phyloP scores from a whole-genome alignment of 352 stramenopile genomes.

The Sclerospora graminicola region DNA sequence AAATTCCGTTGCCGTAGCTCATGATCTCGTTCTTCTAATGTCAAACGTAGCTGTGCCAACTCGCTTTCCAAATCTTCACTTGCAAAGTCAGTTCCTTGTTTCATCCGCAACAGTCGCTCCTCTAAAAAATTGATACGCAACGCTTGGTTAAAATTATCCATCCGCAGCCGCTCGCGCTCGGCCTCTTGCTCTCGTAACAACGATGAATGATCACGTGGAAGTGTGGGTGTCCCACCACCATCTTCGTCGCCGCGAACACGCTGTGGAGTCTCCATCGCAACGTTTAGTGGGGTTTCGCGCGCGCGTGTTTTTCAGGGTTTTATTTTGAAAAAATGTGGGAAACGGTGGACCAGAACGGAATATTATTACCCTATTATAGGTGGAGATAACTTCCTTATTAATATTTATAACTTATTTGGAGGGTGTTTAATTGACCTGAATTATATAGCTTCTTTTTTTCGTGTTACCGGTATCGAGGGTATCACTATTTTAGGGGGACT shows the following conservation, averaged over 20 bases:
- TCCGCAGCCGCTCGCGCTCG: conserved; percentile 45
- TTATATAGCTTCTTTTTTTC: no score
- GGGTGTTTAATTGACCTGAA: no score
- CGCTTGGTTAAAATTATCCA: conserved; percentile 71
- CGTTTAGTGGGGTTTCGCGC: no score
- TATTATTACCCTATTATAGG: no score
- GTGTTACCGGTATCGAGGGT: no score
- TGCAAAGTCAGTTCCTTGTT: conserved; percentile 47
- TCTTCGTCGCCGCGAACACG: conserved; percentile 4
- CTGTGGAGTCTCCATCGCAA: conserved; percentile 17
- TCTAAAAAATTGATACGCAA: conserved; percentile 55
- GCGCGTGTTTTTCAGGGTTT: no score
- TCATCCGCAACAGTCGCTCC: conserved; percentile 50
- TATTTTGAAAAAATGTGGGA: no score
- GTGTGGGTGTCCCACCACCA: background rate
- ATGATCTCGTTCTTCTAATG: conserved; percentile 6
- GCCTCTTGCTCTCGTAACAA: conserved; percentile 50
- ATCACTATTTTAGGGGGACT: no score
- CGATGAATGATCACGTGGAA: no score
- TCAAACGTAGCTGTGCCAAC: conserved; percentile 37
- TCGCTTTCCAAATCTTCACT: conserved; percentile 56
- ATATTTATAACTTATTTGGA: no score
- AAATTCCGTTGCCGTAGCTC: conserved; percentile 6
- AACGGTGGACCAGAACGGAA: no score
- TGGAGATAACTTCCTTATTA: no score